Evolutionary conservation across 2,329 filamentous ascomycete species (phyloP).

Genomic region (Pseudogymnoascus sp.): DNA sequence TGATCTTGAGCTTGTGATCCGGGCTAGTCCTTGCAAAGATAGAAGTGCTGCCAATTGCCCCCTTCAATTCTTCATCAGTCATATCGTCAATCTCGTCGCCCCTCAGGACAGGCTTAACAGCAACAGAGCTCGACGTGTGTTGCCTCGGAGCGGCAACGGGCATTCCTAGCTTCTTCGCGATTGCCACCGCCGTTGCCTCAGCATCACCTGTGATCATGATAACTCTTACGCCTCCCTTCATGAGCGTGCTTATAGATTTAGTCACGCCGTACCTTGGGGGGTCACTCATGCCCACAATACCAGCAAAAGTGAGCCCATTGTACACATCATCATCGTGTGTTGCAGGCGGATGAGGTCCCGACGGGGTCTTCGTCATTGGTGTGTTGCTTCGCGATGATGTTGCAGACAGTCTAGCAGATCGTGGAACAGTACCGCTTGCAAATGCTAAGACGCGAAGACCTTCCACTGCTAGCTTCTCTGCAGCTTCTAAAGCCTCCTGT

Average conservation of each 20-base stretch:
- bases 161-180: constrained; percentile 94
- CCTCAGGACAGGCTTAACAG: constrained; percentile 65
- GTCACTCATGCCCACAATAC: constrained; percentile 94
- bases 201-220: constrained; percentile 99
- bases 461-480: constrained; percentile 79
- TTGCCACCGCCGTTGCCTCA: constrained; percentile 87
- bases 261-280: constrained; percentile 86
- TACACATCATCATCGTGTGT: constrained; percentile 65
- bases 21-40: constrained; percentile 96
- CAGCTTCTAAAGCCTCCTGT: constrained; percentile 68
- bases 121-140: constrained; percentile 46
- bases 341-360: constrained; percentile 19
- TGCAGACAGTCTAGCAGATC: constrained; percentile 32
- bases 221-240: constrained; percentile 90
- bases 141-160: constrained; percentile 53
- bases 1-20: constrained; percentile 97
- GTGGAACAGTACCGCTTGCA: constrained; percentile 67
- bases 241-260: constrained; percentile 77
- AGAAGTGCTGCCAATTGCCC: constrained; percentile 78
- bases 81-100: constrained; percentile 92
- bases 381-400: constrained; percentile 43
- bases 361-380: constrained; percentile 32
- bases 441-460: constrained; percentile 88
- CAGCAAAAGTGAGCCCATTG: constrained; percentile 77
- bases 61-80: constrained; percentile 74